Conservation (phyloP, 2,329 filamentous ascomycete species). For the Lecanicillium sp. region DNA sequence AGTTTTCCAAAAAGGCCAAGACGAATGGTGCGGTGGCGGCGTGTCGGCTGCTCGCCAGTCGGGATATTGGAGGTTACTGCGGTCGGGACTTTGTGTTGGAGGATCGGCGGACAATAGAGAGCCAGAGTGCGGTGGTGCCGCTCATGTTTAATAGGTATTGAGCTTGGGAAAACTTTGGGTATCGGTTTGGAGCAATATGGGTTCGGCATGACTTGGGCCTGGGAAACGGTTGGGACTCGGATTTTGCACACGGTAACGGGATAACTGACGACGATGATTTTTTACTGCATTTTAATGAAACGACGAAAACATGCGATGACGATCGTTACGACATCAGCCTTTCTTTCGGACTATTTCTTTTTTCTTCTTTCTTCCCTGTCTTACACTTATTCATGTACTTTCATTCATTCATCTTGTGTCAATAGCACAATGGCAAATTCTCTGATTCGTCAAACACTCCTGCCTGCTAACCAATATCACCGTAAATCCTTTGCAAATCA, state of each 20-base stretch:
- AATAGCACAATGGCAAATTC: background rate
- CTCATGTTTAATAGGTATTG: constrained; percentile 48
- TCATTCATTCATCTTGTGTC: constrained; percentile 1
- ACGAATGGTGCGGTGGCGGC: constrained; percentile 21
- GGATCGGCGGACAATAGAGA: constrained; percentile 41
- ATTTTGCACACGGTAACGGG: background rate
- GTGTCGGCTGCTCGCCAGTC: constrained; percentile 22
- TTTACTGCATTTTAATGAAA: background rate
- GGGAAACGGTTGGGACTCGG: background rate
- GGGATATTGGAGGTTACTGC: constrained; percentile 19
- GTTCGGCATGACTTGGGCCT: background rate
- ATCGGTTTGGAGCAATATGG: background rate
- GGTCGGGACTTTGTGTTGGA: constrained; percentile 27
- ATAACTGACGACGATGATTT: no score
- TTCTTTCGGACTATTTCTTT: background rate
- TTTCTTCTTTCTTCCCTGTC: constrained; percentile 2
- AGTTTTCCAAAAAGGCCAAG: constrained; percentile 33
- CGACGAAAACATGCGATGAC: background rate
- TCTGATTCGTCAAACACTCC: background rate
- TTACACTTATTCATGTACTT: constrained; percentile 6
- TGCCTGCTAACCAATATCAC: no score
- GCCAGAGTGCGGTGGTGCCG: constrained; percentile 47
- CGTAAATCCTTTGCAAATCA: constrained; percentile 6
- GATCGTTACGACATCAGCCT: background rate
- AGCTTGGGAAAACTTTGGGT: constrained; percentile 3